Percentiles rank a stretch among this genome's conserved stretches.
Evolutionary conservation across 2,329 filamentous ascomycete genomes (phyloP).

Genomic region (Amesomyces nigricolor): DNA sequence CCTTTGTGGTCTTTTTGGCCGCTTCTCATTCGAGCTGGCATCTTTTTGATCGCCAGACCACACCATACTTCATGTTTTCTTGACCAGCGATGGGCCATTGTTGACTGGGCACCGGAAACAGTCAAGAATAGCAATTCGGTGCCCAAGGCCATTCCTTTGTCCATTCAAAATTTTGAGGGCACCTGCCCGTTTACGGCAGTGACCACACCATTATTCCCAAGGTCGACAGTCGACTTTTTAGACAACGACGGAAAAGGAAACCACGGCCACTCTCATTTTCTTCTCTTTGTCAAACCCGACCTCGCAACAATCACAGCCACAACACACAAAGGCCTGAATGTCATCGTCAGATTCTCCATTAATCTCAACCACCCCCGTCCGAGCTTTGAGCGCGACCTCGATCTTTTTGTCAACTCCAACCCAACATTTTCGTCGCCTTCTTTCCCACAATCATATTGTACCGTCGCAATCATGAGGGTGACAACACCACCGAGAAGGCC

Average conservation of each 20-base stretch:
- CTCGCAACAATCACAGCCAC: not conserved
- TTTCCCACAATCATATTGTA: not conserved
- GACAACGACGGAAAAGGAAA: conserved; percentile 3
- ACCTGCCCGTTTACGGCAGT: conserved; percentile 4
- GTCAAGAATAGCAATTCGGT: not conserved
- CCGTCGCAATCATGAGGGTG: not conserved
- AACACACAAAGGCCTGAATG: not conserved
- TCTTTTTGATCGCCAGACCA: too few species aligned
- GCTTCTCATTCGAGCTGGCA: too few species aligned
- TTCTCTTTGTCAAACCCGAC: not conserved
- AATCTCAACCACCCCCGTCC: not conserved
- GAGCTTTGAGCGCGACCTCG: not conserved
- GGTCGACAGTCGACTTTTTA: not conserved
- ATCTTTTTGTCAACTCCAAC: not conserved
- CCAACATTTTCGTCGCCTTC: not conserved
- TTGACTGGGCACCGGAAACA: conserved; percentile 16
- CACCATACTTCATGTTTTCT: too few species aligned
- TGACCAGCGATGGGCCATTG: not conserved
- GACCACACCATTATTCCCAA: conserved; percentile 4
- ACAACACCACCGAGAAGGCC: not conserved
- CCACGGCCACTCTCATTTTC: not conserved
- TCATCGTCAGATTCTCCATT: not conserved
- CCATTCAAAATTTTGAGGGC: conserved; percentile 1
- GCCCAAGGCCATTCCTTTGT: conserved; percentile 5
- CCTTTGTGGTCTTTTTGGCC: too few species aligned